Evolutionary conservation across 2,329 filamentous ascomycete species (phyloP).

Genomic region (Byssothecium circinans): DNA sequence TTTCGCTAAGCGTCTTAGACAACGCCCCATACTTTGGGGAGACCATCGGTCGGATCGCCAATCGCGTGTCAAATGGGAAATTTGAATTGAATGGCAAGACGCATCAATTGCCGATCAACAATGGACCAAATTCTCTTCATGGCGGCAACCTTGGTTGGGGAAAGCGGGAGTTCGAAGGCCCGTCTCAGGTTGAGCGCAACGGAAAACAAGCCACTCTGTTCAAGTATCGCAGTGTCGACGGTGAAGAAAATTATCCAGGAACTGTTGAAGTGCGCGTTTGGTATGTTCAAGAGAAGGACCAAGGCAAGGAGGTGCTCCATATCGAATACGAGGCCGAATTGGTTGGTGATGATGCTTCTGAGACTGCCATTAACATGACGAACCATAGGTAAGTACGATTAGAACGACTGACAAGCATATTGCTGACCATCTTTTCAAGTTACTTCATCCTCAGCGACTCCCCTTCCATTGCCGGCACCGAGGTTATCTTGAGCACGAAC

Average conservation of each 20-base stretch:
- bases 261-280: conserved; percentile 75
- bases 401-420: background rate
- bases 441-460: conserved; percentile 68
- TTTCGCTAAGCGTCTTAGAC: conserved; percentile 43
- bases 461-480: conserved; percentile 64
- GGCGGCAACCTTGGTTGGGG: conserved; percentile 71
- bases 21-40: conserved; percentile 86
- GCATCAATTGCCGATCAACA: conserved; percentile 73
- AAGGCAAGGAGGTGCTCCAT: conserved; percentile 68
- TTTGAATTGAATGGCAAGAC: conserved; percentile 72
- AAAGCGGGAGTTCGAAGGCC: conserved; percentile 75
- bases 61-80: conserved; percentile 73
- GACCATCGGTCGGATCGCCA: conserved; percentile 83
- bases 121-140: conserved; percentile 69
- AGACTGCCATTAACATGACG: conserved; percentile 89
- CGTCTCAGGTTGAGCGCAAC: conserved; percentile 58
- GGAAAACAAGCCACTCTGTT: conserved; percentile 51
- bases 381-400: conserved; percentile 75
- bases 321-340: conserved; percentile 91
- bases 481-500: conserved; percentile 60
- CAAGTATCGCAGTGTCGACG: conserved; percentile 68
- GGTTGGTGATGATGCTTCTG: conserved; percentile 71
- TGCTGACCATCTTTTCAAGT: conserved; percentile 39
- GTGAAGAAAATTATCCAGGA: conserved; percentile 88
- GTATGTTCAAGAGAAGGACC: conserved; percentile 75